Base-by-base conservation (phyloP, 176 grass and related monocot species). In the Cenchrus purpureus region DNA sequence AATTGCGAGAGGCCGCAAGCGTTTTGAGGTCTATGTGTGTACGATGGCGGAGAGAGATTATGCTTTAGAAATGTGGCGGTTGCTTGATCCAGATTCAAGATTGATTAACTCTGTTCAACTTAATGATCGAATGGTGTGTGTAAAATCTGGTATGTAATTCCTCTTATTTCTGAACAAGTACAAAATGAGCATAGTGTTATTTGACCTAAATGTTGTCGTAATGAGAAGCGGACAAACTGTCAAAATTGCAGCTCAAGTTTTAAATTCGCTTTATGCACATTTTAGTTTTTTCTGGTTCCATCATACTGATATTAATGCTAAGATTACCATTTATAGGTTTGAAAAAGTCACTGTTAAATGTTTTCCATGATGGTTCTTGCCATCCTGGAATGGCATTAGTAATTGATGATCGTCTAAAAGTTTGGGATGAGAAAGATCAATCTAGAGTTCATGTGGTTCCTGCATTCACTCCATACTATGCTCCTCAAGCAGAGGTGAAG, bases 1-100 rank as follows among this genome's bases (percentile, higher is more conserved):
- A 89, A 99, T 87, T 83, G 97, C 97, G 49, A 94, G 78, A 92
- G 93, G 97, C 20, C 97, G 97, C 73, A 99, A 96, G 73, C 88
- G 97, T 52, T 99, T 99, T 92, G 97, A 99, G 88, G 97, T 99
- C 34, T 99, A 92, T 84, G 97, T 96, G 75, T 99, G 97, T 83
- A 99, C 97, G 44, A 96, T 99, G 97, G 97, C 97, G 43, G 97
- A 99, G 84, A 95, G 97, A 94, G 97, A 99, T 77, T 99, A 99
- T 12, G 97, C 97, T 76, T 86, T 99, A 83, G 97, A 99, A 89
- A 99, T 99, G 93, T 99, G 97, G 97, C 91, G 97, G 73, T 85
- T 99, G 43, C 91, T 99, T 58, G 97, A 99, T 79, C 97, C 97
- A 42, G 93, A 96, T 85, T 94, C 92, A 83, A 99, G 79, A 83